A percentile compares a stretch with the other conserved stretches of the same genome.
These are phyloP conservation scores for Collybia sp. DNA, from an alignment of 768 basidiomycete species.

Conservation along the genomic window DNA sequence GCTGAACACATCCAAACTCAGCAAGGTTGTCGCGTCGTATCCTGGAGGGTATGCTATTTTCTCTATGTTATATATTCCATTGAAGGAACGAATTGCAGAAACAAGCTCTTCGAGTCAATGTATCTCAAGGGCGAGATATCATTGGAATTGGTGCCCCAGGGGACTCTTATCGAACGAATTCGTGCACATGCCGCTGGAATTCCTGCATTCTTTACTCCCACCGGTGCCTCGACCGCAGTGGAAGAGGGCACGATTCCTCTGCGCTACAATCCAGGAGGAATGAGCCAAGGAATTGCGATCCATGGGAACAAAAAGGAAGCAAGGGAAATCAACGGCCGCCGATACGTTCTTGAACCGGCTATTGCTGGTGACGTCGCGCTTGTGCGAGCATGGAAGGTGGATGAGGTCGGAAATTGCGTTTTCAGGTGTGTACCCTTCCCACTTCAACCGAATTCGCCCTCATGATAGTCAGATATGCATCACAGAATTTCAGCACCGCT, in stretches of 20 bases:
- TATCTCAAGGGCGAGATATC: conserved; percentile 81
- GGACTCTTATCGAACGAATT: conserved; percentile 83
- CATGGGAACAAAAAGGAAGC: conserved; percentile 74
- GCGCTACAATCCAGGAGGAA: conserved; percentile 75
- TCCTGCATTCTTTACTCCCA: conserved; percentile 92
- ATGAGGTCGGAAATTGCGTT: conserved; percentile 86
- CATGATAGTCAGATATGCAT: conserved; percentile 55
- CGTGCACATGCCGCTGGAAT: conserved; percentile 89
- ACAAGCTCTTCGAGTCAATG: conserved; percentile 79
- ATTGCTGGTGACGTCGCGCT: conserved; percentile 82
- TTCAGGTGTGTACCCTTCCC: conserved; percentile 56
- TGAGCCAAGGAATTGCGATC: conserved; percentile 62
- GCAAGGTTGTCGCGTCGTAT: conserved; percentile 85
- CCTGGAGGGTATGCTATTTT: conserved; percentile 68
- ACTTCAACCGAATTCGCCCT: neutral
- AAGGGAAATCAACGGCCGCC: conserved; percentile 71
- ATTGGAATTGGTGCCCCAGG: conserved; percentile 88
- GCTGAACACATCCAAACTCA: conserved; percentile 68
- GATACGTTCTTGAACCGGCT: conserved; percentile 78
- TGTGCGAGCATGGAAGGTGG: conserved; percentile 87
- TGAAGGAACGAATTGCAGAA: conserved; percentile 36
- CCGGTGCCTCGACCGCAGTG: conserved; percentile 81
- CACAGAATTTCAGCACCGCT: conserved; percentile 81
- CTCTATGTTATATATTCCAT: neutral
- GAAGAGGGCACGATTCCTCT: conserved; percentile 78